Base-by-base conservation (phyloP, 1,284 basidiomycete genomes). In the Sporisorium reilianum region DNA sequence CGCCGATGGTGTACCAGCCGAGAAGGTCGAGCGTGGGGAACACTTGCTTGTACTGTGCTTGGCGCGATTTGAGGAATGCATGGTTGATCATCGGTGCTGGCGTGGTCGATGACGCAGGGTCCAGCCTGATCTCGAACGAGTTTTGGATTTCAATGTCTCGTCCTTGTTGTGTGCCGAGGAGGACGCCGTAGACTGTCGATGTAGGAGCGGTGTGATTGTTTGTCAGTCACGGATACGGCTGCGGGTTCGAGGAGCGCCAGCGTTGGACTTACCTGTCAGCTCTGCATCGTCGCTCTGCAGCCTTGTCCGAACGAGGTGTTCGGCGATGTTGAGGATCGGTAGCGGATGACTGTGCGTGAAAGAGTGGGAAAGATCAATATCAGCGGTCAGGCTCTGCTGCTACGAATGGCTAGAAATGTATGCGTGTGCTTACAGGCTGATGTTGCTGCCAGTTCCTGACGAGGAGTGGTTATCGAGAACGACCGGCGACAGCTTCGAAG, bases 91-190 rank as follows among this genome's bases (percentile, higher is more conserved):
- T 50, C 0, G 64, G 61, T 0, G 58, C 28, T 8, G 55, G 41
- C 18, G 55, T 23, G 2, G 52, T 20, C 8, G 54, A 50, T 5
- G 63, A 14, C 5, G 55, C 2, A 5, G 58, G 22, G 23, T 80
- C 79, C 20, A 91, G 85, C 5, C 90, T 90, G 64, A 99, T 88
- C 84, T 99, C 96, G 83, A 98, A 99, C 3, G 92, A 92, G 84
- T 98, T 99, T 69, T 95, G 92, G 79, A 99, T 94, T 85, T 98
- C 94, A 16, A 99, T 90, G 79, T 97, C 93, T 66, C 95, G 90
- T 12, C 95, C 95, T 77, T 90, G 90, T 85, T 97, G 95, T 1
- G 93, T 95, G 5, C 96, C 96, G n/a, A 99, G 89, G 3, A 99
- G 88, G 5, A 93, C 95, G 12, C 96, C 96, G 62, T 97, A 87